Evolutionary conservation across 257 asterid species (phyloP), one percentile per base, ranked within the genome.

Genomic region (Paraleonurus japonicus): DNA sequence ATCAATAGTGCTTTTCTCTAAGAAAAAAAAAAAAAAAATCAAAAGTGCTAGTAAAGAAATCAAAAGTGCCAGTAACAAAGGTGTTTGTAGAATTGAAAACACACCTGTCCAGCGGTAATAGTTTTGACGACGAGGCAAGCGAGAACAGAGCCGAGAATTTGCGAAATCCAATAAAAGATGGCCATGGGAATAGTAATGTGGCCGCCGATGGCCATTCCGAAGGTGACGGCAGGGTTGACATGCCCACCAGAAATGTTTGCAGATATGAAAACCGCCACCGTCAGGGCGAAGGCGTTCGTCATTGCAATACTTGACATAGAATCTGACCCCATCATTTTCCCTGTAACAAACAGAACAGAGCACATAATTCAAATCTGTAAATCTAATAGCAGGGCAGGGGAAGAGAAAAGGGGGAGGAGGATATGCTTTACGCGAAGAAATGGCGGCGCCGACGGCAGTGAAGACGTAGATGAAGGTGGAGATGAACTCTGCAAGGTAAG

Each of bases 401-500:
- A 8, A 35, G 43, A 6, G 39, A 32, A 7, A 35, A 35, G n/a
- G n/a, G 27, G 7, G 5, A 19, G 2, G 4, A 53, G 17, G 47
- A 58, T 0, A n/a, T n/a, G n/a, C n/a, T n/a, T 24, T 70, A 90
- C 96, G 70, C 0, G 97, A 74, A 1, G 98, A 71, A 76, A 91
- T 79, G 75, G 87, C 23, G 41, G 97, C 72, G 13, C 98, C 98
- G 0, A 85, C 86, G 4, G 92, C 76, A 2, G 95, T 94, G 58
- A 85, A 89, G 75, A 93, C 98, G 69, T 83, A 93, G 73, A 92
- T 19, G 84, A 92, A 90, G 3, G 98, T 85, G 77, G 98, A 90
- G 26, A 92, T 75, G 73, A 87, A 93, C 85, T 93, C 98, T 0
- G 98, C 98, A n/a, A 93, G 75, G 66, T 93, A 93, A 2, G 98